These are phyloP conservation scores for Saturnispora serradocipensis DNA, from an alignment of 805 yeast species.

Conservation along the genomic window DNA sequence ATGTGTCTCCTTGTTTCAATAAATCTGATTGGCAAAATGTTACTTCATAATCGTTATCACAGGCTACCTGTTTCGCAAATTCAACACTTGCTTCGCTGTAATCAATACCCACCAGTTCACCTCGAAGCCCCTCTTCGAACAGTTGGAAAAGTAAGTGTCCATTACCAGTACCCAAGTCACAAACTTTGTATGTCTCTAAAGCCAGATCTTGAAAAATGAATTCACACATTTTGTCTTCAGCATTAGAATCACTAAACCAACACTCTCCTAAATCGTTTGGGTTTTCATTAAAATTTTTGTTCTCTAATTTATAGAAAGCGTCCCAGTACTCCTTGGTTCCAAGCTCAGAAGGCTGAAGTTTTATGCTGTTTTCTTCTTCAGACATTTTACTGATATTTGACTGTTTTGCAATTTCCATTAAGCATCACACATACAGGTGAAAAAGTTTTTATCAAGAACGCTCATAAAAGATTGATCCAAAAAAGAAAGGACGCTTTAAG, in stretches of 20 bases:
- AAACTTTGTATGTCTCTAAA: slow-evolving; percentile 26
- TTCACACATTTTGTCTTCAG: slow-evolving; percentile 75
- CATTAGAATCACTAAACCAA: slow-evolving; percentile 95
- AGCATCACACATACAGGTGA: not conserved
- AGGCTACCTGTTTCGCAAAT: slow-evolving; percentile 58
- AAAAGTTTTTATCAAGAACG: not conserved
- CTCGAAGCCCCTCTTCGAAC: slow-evolving; percentile 44
- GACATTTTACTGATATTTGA: not conserved
- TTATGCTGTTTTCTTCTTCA: slow-evolving; percentile 16
- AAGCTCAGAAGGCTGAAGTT: slow-evolving; percentile 66
- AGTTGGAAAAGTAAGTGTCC: slow-evolving; percentile 79
- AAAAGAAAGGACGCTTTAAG: not conserved
- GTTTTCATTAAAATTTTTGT: slow-evolving; percentile 59
- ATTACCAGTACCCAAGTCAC: slow-evolving; percentile 94
- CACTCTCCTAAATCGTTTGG: slow-evolving; percentile 87
- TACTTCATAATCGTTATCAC: slow-evolving; percentile 29
- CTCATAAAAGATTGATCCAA: not conserved
- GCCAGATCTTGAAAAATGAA: slow-evolving; percentile 50
- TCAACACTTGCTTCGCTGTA: slow-evolving; percentile 74
- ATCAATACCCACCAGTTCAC: slow-evolving; percentile 67
- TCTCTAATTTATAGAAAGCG: slow-evolving; percentile 68
- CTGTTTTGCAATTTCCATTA: not conserved
- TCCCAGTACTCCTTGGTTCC: slow-evolving; percentile 94
- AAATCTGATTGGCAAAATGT: slow-evolving; percentile 65
- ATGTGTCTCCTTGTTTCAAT: slow-evolving; percentile 32